Evolutionary conservation across 805 yeast genomes (phyloP), one percentile per base, ranked within the genome.

Genomic region (Candida sanyiensis): DNA sequence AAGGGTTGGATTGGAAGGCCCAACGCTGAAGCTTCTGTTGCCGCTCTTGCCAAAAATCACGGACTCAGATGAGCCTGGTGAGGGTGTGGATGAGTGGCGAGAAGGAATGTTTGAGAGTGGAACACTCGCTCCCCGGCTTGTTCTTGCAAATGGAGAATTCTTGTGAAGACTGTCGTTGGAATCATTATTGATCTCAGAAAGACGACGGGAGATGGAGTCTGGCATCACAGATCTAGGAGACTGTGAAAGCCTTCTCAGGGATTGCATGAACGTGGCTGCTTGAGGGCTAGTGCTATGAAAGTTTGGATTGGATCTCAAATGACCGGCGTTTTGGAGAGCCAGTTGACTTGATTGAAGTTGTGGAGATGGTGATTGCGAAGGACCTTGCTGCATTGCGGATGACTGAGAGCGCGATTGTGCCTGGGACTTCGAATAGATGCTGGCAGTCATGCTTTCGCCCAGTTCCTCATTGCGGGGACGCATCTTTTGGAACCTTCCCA

Each of bases 401-500:
- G n/a, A 27, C 36, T 9, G 49, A 22, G 51, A 28, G 5, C 18
- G 32, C 11, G 32, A 28, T 28, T 17, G 55, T 7, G 55, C 42
- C 3, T 32, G 39, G n/a, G 54, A 44, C 36, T 49, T 45, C 4
- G 51, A 43, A 4, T 63, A 58, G 38, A 73, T 47, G 44, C 81
- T 74, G 29, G 76, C 73, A 22, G 69, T 67, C 9, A 77, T 64
- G 48, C 75, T 73, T 20, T 76, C 83, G 31, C 77, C 66, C 28
- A 77, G 57, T 27, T 73, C 65, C 42, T 75, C 79, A 48, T 76
- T 79, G 28, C 69, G 73, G 12, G 62, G 63, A 51, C 65, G 72
- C 58, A 79, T 61, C 40, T 61, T 59, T 51, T 77, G 82, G 49
- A 70, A 79, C 45, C 64, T 65, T 16, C 63, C 62, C 35, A 79